phyloP scores from a whole-genome alignment of 805 yeast genomes.

The Wickerhamomyces canadensis region DNA sequence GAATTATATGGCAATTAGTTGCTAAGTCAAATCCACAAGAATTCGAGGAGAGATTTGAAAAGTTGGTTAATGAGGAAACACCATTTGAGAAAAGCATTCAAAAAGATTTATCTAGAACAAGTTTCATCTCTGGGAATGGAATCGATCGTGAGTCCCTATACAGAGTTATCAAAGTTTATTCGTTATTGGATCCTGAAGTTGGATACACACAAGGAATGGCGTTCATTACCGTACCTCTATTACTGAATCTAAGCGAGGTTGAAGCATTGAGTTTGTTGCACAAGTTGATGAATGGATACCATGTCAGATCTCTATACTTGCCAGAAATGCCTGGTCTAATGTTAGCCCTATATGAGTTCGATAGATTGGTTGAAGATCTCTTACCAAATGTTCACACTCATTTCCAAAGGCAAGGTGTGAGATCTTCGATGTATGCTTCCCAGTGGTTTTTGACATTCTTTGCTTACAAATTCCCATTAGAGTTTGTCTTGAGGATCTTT shows the following conservation, averaged over 20 bases:
- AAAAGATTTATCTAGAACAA: constrained; percentile 81
- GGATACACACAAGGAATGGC: constrained; percentile 99
- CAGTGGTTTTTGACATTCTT: constrained; percentile 97
- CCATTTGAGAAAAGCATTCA: constrained; percentile 71
- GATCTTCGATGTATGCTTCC: constrained; percentile 93
- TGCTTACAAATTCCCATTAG: constrained; percentile 90
- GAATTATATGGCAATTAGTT: constrained; percentile 89
- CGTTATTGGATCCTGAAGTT: constrained; percentile 83
- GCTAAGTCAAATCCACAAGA: constrained; percentile 64
- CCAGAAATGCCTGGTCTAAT: constrained; percentile 95
- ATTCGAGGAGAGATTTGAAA: constrained; percentile 27
- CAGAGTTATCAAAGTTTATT: constrained; percentile 77
- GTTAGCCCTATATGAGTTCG: constrained; percentile 81
- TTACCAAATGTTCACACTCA: constrained; percentile 72
- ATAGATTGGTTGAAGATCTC: constrained; percentile 72
- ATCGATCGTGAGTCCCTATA: constrained; percentile 61
- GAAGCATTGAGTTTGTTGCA: constrained; percentile 83
- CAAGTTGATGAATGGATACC: constrained; percentile 78
- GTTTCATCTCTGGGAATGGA: constrained; percentile 55
- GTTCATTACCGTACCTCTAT: constrained; percentile 78
- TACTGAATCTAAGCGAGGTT: constrained; percentile 73
- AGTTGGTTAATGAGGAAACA: constrained; percentile 47
- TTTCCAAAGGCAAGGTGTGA: constrained; percentile 77
- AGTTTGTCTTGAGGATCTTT: constrained; percentile 78
- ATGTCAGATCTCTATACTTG: constrained; percentile 68